Percentiles rank a stretch among this genome's conserved stretches.
Evolutionary conservation across 345 rosid species (phyloP).

Genomic region (Gossypium bickii): DNA sequence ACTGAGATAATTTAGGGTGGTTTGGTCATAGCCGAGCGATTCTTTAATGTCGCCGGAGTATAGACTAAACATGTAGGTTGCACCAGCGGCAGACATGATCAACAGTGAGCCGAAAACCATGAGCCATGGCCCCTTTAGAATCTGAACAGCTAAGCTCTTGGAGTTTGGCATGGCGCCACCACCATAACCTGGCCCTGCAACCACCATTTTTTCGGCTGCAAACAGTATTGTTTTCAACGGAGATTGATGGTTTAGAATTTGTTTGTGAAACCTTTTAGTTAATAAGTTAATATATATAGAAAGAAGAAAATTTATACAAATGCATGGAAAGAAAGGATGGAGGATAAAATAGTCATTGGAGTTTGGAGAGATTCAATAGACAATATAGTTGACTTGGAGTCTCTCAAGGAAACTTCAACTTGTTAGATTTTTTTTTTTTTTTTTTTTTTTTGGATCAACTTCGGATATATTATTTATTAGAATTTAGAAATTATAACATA

Average conservation of each 20-base stretch:
- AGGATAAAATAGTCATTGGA: not conserved
- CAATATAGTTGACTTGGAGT: not conserved
- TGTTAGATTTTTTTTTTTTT: no score
- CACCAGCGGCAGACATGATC: slow-evolving; percentile 58
- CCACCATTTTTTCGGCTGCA: slow-evolving; percentile 1
- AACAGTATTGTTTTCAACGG: not conserved
- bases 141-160: slow-evolving; percentile 2
- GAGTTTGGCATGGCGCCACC: not conserved
- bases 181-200: slow-evolving; percentile 1
- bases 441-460: no score
- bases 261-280: not conserved
- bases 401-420: not conserved
- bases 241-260: not conserved
- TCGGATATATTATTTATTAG: not conserved
- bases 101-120: slow-evolving; percentile 51
- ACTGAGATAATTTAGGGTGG: slow-evolving; percentile 52
- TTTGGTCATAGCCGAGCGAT: slow-evolving; percentile 50
- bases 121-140: slow-evolving; percentile 47
- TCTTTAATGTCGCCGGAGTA: slow-evolving; percentile 42
- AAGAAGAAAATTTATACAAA: not conserved
- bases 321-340: not conserved
- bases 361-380: not conserved
- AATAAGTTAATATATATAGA: not conserved
- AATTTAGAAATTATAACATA: not conserved
- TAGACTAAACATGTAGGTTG: slow-evolving; percentile 55